Base-by-base conservation (phyloP, 139 green algal genomes). In the Chlorella sp. region DNA sequence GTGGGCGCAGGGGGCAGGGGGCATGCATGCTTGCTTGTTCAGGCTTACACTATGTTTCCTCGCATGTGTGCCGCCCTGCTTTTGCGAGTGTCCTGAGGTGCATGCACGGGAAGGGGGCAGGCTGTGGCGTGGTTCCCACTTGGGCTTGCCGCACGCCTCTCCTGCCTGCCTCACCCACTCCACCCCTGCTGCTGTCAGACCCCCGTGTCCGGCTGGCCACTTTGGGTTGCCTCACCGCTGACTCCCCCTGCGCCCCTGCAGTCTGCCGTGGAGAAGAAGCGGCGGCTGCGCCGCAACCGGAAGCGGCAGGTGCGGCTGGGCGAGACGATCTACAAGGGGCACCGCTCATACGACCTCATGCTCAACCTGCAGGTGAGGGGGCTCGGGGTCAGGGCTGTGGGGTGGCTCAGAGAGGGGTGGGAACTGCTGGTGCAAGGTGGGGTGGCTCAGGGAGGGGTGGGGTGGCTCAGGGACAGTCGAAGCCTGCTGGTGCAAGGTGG, bases 311-410 rank as follows among this genome's bases (percentile, higher is more conserved):
- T 91, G 19, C 79, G 57, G 39, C 36, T 93, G 69, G 81, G 88
- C n/a, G 89, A 92, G 73, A 96, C 96, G 0, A 96, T 99, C 66
- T 97, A 94, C 91, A 97, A 98, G 90, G 97, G 96, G 5, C 96
- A 98, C 88, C 85, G 90, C 71, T 97, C 92, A 39, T 99, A 99
- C 88, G 96, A 98, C 85, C 93, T 99, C 53, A 99, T 99, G 97
- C 88, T 97, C 28, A 94, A 96, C 39, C 94, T 99, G 85, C 83
- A 87, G 83, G 83, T 64, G 40, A 5, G 81, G 22, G 26, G 42
- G 18, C n/a, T n/a, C n/a, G n/a, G n/a, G n/a, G n/a, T n/a, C n/a
- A n/a, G n/a, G n/a, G 79, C 26, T 18, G 66, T 32, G 16, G 66
- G 66, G 66, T 75, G 18, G 66, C 5, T 11, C 66, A 75, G 18